Evolutionary conservation across 768 basidiomycete species (phyloP).

Genomic region (Lepiota venenata): DNA sequence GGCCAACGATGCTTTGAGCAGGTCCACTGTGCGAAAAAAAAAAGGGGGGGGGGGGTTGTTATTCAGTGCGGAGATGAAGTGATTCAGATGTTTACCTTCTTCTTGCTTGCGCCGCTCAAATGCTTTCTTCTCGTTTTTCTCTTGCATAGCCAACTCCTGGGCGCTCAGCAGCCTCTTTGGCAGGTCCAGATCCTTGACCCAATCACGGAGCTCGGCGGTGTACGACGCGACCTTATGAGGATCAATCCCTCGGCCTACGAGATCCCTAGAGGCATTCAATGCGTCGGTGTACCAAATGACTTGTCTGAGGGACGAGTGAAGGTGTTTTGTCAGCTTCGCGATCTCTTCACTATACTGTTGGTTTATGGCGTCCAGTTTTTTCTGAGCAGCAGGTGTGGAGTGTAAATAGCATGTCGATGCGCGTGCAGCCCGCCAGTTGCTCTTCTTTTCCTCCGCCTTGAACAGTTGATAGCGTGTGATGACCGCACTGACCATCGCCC

Average conservation of each 20-base stretch:
- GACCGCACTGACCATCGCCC: slow-evolving; percentile 1
- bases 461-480: neutral
- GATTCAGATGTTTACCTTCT: neutral
- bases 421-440: slow-evolving; percentile 8
- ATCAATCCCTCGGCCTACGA: slow-evolving; percentile 6
- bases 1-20: neutral
- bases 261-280: slow-evolving; percentile 2
- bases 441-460: slow-evolving; percentile 5
- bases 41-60: neutral
- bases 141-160: neutral
- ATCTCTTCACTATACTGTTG: slow-evolving; percentile 3
- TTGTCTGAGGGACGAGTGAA: neutral
- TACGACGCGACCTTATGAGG: slow-evolving; percentile 13
- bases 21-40: neutral
- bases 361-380: slow-evolving; percentile 9
- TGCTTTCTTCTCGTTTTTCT: neutral
- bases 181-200: slow-evolving; percentile 13
- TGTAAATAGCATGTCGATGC: slow-evolving; percentile 7
- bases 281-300: slow-evolving; percentile 10
- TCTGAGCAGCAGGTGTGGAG: slow-evolving; percentile 8
- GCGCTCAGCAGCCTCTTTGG: neutral
- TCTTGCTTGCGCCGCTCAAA: neutral
- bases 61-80: neutral
- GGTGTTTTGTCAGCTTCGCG: slow-evolving; percentile 1
- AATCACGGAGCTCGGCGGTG: slow-evolving; percentile 11